Base-by-base conservation (phyloP, 2,329 filamentous ascomycete species). In the Huntiella bhutanensis region DNA sequence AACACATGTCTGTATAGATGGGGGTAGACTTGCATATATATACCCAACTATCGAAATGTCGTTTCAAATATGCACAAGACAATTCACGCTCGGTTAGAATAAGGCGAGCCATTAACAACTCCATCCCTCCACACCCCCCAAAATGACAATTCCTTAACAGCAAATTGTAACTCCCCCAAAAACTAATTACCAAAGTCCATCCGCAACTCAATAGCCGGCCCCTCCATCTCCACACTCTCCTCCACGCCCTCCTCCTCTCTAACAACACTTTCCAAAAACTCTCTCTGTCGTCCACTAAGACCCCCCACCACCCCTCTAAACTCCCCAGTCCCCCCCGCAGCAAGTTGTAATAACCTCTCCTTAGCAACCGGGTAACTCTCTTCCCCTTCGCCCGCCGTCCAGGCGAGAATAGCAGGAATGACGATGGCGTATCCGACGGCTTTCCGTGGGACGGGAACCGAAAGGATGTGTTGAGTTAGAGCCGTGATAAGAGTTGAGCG, bases 141-240 rank as follows among this genome's bases (percentile, higher is more conserved):
- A 41, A 11, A 16, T 28, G 7, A 8, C 22, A 28, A 7, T 28
- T 28, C 22, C 22, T 28, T 1, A 28, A 10, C 22, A 8, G 1
- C 22, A 7, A 7, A 10, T 28, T 28, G 22, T 28, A 10, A 28
- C 3, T 28, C 8, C 22, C 13, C 28, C 17, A 19, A 19, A 19
- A 16, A 16, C 33, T 41, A 45, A 38, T 65, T 63, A 4, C 75
- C 75, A 70, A 98, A 96, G 60, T 94, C 71, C 82, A 96, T 92
- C 70, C 92, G 91, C 57, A 98, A 62, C 46, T 85, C 85, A 68
- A 98, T 98, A 52, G 69, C 91, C 10, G 91, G 91, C 60, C 75
- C 75, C 16, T 42, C 48, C 49, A 64, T 67, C 43, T 61, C 62
- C 13, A 34, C 41, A 13, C 22, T 43, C 28, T 43, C 34, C 38